Evolutionary conservation across 345 rosid genomes (phyloP).

Genomic region (Trapa bicornis): DNA sequence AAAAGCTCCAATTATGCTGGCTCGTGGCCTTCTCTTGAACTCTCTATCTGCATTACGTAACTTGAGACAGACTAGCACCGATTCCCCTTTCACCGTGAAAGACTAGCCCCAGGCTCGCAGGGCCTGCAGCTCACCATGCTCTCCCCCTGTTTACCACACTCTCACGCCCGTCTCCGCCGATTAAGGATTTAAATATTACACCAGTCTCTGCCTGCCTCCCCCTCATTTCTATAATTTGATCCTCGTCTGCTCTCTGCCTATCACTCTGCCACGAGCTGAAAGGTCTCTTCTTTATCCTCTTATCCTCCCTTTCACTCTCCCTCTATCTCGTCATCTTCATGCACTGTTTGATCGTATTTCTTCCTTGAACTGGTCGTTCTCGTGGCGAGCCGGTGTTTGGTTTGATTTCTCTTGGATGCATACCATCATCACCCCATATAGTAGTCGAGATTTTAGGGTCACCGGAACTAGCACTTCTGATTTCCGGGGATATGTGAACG

Average conservation of each 20-base stretch:
- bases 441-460: neutral
- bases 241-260: neutral
- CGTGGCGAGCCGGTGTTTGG: neutral
- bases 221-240: too few relatives aligned
- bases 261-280: neutral
- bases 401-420: neutral
- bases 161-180: too few relatives aligned
- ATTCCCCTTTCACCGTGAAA: too few relatives aligned
- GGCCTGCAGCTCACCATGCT: too few relatives aligned
- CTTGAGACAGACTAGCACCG: too few relatives aligned
- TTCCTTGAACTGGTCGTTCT: neutral
- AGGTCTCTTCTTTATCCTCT: neutral
- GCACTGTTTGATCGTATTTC: neutral
- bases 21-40: too few relatives aligned
- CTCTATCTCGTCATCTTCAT: neutral
- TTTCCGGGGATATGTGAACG: neutral
- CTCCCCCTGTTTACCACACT: too few relatives aligned
- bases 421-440: neutral
- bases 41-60: too few relatives aligned
- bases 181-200: too few relatives aligned
- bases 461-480: neutral
- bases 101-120: too few relatives aligned
- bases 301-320: neutral
- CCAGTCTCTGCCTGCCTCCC: too few relatives aligned
- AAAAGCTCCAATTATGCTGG: too few relatives aligned